These are phyloP conservation scores for Setaria viridis DNA, from an alignment of 202 grass and related monocot species.

Conservation along the genomic window DNA sequence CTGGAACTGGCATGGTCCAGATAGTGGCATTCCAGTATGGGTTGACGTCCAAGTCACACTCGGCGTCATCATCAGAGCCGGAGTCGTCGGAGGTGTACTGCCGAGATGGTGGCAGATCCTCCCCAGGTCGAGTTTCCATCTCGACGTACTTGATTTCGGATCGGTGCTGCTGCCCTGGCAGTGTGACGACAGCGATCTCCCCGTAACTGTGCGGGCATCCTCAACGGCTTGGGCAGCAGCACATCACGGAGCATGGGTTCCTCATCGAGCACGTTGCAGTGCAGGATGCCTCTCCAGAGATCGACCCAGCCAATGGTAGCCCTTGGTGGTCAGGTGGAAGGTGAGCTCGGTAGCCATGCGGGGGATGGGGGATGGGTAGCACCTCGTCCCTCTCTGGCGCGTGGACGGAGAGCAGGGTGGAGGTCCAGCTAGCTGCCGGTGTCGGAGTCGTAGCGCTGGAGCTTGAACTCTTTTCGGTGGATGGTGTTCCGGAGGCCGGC, in stretches of 20 bases:
- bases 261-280: not conserved
- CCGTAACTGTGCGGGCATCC: not conserved
- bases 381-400: too few relatives aligned
- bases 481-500: not conserved
- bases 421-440: not conserved
- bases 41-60: too few relatives aligned
- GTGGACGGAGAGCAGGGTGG: too few relatives aligned
- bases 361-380: too few relatives aligned
- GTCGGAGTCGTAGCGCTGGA: slow-evolving; percentile 21
- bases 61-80: too few relatives aligned
- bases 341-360: too few relatives aligned
- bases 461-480: not conserved
- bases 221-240: not conserved
- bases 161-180: not conserved
- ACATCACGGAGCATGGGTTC: too few relatives aligned
- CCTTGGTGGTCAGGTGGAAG: too few relatives aligned
- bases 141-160: not conserved
- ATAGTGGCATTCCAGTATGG: not conserved
- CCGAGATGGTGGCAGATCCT: not conserved
- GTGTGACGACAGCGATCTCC: not conserved
- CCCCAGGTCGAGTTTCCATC: not conserved
- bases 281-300: slow-evolving; percentile 23
- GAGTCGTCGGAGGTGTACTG: not conserved
- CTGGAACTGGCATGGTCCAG: not conserved
- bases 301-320: not conserved